Evolutionary conservation across 768 basidiomycete genomes (phyloP).

Genomic region (Ramaria sp.): DNA sequence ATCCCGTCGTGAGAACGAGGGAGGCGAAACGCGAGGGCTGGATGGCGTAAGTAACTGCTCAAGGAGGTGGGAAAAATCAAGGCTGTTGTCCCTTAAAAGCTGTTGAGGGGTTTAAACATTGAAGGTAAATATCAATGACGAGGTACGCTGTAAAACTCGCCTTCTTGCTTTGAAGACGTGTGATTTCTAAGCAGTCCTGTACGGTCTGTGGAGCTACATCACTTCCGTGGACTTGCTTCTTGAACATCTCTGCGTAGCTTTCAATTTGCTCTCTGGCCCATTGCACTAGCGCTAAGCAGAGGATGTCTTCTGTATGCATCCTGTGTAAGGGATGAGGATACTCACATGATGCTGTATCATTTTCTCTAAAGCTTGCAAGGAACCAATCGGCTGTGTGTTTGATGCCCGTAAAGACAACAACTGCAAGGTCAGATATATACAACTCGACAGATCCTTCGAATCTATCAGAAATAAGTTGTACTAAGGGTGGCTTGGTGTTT

Average conservation of each 20-base stretch:
- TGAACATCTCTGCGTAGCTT: constrained; percentile 72
- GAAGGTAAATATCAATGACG: background rate
- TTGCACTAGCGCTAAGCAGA: constrained; percentile 67
- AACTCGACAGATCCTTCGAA: constrained; percentile 83
- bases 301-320: background rate
- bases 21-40: background rate
- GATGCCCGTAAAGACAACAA: constrained; percentile 88
- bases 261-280: constrained; percentile 89
- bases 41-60: constrained; percentile 41
- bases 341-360: constrained; percentile 86
- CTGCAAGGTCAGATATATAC: constrained; percentile 79
- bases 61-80: constrained; percentile 92
- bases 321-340: constrained; percentile 9
- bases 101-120: constrained; percentile 18
- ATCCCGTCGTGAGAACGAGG: background rate
- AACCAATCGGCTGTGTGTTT: constrained; percentile 99
- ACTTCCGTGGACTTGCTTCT: constrained; percentile 83
- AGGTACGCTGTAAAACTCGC: constrained; percentile 27
- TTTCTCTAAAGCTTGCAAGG: constrained; percentile 89
- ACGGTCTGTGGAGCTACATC: constrained; percentile 62
- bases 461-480: background rate
- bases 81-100: constrained; percentile 86
- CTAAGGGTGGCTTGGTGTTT: background rate
- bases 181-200: constrained; percentile 69
- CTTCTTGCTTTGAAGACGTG: constrained; percentile 73